A percentile compares a stretch with the other conserved stretches of the same genome.
Conservation (phyloP, 305 asterid genomes). For the Caryopteris hybrid region DNA sequence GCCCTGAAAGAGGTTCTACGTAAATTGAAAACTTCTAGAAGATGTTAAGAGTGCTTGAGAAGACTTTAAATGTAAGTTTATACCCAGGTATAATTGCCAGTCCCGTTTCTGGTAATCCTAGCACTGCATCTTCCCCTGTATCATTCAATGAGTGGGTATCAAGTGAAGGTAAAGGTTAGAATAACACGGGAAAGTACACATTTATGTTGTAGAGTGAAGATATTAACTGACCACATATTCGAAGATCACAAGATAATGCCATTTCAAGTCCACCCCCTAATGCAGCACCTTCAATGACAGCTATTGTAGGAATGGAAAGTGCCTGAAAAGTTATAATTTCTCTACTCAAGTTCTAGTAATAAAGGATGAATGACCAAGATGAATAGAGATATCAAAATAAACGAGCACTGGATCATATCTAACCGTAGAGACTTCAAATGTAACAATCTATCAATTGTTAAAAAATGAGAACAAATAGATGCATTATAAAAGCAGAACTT, state of each 20-base stretch:
- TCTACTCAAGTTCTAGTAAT: constrained; percentile 15
- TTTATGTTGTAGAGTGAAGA: background rate
- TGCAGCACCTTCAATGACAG: constrained; percentile 89
- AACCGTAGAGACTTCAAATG: background rate
- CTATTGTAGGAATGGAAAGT: constrained; percentile 78
- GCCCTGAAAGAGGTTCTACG: constrained; percentile 51
- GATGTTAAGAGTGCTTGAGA: too few relatives aligned
- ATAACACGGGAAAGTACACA: constrained; percentile 4
- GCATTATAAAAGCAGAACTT: background rate
- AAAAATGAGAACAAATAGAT: background rate
- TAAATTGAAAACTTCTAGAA: constrained; percentile 15
- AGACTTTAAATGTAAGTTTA: background rate
- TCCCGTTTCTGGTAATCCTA: constrained; percentile 94
- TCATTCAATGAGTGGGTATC: constrained; percentile 10
- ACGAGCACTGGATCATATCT: background rate
- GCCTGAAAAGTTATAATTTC: constrained; percentile 36
- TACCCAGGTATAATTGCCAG: constrained; percentile 98
- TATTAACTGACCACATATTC: constrained; percentile 67
- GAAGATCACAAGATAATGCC: constrained; percentile 95
- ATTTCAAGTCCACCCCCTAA: constrained; percentile 95
- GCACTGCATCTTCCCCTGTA: constrained; percentile 75
- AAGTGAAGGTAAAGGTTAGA: constrained; percentile 24
- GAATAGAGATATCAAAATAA: background rate
- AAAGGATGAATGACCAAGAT: background rate
- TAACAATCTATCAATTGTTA: background rate